Percentiles rank a stretch among this genome's conserved stretches.
phyloP scores from a whole-genome alignment of 1,139 yeast species.

The Saccharomyces uvarum region DNA sequence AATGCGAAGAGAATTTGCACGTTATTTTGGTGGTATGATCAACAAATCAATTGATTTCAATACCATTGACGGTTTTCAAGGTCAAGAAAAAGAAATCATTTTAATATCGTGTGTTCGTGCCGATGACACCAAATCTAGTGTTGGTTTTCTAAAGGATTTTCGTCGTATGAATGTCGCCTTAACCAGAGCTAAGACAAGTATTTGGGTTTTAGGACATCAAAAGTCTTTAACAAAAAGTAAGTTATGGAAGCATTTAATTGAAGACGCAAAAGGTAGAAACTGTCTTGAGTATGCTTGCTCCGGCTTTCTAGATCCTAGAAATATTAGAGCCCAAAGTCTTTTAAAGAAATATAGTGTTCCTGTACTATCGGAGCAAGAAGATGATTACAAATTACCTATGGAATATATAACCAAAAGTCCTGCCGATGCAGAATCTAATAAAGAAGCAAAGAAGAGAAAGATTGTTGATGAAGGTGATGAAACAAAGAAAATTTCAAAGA shows the following conservation, averaged over 20 bases:
- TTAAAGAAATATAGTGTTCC: slow-evolving; percentile 22
- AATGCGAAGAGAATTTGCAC: slow-evolving; percentile 49
- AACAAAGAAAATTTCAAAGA: slow-evolving; percentile 4
- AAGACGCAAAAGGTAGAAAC: slow-evolving; percentile 51
- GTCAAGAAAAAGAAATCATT: slow-evolving; percentile 92
- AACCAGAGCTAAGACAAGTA: slow-evolving; percentile 84
- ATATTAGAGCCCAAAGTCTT: slow-evolving; percentile 11
- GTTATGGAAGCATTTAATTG: slow-evolving; percentile 62
- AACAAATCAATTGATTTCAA: slow-evolving; percentile 72
- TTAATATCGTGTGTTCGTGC: slow-evolving; percentile 94
- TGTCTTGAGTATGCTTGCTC: slow-evolving; percentile 30
- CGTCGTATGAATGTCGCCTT: slow-evolving; percentile 94
- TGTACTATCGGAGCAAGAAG: slow-evolving; percentile 1
- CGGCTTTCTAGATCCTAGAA: slow-evolving; percentile 30
- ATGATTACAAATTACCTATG: neutral
- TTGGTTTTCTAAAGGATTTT: slow-evolving; percentile 82
- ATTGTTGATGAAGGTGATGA: slow-evolving; percentile 2
- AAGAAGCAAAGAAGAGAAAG: neutral
- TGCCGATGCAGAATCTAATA: neutral
- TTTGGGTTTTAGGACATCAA: slow-evolving; percentile 86
- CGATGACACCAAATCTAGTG: slow-evolving; percentile 44
- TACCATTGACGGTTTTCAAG: slow-evolving; percentile 96
- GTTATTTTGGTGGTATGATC: slow-evolving; percentile 56
- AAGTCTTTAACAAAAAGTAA: slow-evolving; percentile 52
- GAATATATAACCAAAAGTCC: neutral